Evolutionary conservation across 768 basidiomycete species (phyloP).

Genomic region (Harrya chromipes): DNA sequence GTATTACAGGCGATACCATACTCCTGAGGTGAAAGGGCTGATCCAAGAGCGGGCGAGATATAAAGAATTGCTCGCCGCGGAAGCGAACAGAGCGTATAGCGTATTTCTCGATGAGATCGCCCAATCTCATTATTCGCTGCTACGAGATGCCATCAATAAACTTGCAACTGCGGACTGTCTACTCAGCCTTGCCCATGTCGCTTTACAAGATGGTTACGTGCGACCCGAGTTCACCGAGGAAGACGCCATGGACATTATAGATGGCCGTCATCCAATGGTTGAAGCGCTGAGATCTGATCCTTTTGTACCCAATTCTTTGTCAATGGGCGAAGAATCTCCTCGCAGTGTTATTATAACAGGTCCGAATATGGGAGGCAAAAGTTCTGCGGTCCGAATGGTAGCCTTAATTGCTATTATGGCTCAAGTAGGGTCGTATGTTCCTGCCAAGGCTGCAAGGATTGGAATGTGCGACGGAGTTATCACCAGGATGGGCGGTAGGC

Average conservation of each 20-base stretch:
- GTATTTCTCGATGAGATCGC: conserved; percentile 70
- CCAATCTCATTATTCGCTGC: conserved; percentile 59
- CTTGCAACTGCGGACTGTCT: conserved; percentile 87
- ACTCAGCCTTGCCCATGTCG: conserved; percentile 77
- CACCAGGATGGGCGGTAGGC: conserved; percentile 85
- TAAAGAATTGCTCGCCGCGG: conserved; percentile 67
- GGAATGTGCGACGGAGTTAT: conserved; percentile 82
- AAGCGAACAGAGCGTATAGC: conserved; percentile 61
- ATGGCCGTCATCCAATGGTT: conserved; percentile 94
- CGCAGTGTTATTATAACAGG: conserved; percentile 76
- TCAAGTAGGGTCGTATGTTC: conserved; percentile 93
- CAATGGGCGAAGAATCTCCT: conserved; percentile 53
- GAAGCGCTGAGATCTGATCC: conserved; percentile 75
- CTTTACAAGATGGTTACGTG: conserved; percentile 71
- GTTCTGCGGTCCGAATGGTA: conserved; percentile 76
- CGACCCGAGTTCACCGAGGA: conserved; percentile 73
- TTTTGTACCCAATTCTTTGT: conserved; percentile 81
- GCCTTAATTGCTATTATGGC: conserved; percentile 73
- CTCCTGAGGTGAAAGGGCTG: conserved; percentile 60
- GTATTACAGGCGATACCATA: conserved; percentile 65
- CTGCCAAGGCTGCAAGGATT: conserved; percentile 68
- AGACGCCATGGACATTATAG: conserved; percentile 64
- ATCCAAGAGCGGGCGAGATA: conserved; percentile 72
- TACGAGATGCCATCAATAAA: conserved; percentile 76
- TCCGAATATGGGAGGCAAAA: conserved; percentile 88